Conservation (phyloP, 805 yeast genomes). For the Sugiyamaella americana region DNA sequence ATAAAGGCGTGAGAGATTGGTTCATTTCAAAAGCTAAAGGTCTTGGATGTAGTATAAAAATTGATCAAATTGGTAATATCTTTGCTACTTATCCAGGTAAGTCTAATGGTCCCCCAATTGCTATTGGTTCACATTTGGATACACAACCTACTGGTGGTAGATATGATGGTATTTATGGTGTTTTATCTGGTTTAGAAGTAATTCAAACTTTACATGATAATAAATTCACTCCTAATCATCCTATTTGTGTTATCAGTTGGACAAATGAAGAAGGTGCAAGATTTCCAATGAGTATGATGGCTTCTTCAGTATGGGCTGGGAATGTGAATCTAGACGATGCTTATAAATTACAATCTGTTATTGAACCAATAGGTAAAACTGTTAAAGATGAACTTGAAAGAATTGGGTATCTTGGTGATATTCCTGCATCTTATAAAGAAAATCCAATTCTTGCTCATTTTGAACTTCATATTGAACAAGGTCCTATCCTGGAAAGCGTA, state of each 20-base stretch:
- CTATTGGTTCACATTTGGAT: constrained; percentile 66
- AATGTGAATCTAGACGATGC: constrained; percentile 40
- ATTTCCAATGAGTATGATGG: constrained; percentile 59
- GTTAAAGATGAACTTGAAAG: constrained; percentile 50
- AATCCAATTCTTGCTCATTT: constrained; percentile 62
- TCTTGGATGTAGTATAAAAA: constrained; percentile 51
- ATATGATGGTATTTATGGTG: constrained; percentile 68
- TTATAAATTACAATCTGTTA: constrained; percentile 47
- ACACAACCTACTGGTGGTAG: constrained; percentile 76
- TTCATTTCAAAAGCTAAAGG: constrained; percentile 44
- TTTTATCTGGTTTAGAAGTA: constrained; percentile 58
- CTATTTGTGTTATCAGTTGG: constrained; percentile 61
- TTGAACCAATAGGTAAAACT: constrained; percentile 39
- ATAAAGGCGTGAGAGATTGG: constrained; percentile 62
- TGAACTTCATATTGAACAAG: constrained; percentile 71
- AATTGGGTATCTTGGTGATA: constrained; percentile 55
- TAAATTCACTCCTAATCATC: constrained; percentile 50
- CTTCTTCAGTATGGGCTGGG: constrained; percentile 63
- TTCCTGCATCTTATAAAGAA: constrained; percentile 40
- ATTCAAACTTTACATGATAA: constrained; percentile 57
- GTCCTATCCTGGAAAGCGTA: constrained; percentile 57
- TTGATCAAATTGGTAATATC: constrained; percentile 63
- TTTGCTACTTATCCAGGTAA: constrained; percentile 60
- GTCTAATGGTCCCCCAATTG: constrained; percentile 47
- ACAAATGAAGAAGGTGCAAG: constrained; percentile 75